These are phyloP conservation scores for Talaromyces borbonicus DNA, from an alignment of 495 filamentous ascomycete species.

Conservation along the genomic window DNA sequence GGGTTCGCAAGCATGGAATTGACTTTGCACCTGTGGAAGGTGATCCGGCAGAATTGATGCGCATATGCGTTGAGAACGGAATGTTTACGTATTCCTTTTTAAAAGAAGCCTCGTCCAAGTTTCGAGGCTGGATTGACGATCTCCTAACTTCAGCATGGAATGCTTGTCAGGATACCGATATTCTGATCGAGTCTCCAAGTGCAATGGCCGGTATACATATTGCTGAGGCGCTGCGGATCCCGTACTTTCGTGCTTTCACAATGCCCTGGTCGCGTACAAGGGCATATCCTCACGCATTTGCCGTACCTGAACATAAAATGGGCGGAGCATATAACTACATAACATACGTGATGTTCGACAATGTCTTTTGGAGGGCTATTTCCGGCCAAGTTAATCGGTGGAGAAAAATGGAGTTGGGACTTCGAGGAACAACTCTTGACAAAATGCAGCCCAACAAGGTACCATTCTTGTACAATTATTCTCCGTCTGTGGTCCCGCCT, in stretches of 20 bases:
- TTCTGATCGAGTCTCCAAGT: slow-evolving; percentile 91
- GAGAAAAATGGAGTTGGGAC: slow-evolving; percentile 67
- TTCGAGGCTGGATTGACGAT: slow-evolving; percentile 89
- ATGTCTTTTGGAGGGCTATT: slow-evolving; percentile 90
- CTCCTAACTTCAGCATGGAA: slow-evolving; percentile 75
- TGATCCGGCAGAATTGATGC: slow-evolving; percentile 90
- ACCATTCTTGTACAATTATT: slow-evolving; percentile 96
- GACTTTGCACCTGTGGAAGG: slow-evolving; percentile 82
- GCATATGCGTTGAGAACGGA: slow-evolving; percentile 90
- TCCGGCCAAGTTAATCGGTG: slow-evolving; percentile 88
- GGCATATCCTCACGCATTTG: slow-evolving; percentile 94
- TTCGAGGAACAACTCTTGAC: slow-evolving; percentile 74
- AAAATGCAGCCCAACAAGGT: slow-evolving; percentile 95
- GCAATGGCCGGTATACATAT: slow-evolving; percentile 98
- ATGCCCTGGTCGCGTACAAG: slow-evolving; percentile 98
- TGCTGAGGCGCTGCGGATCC: slow-evolving; percentile 87
- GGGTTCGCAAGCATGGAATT: slow-evolving; percentile 87
- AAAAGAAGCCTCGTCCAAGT: slow-evolving; percentile 75
- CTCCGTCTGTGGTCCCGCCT: slow-evolving; percentile 80
- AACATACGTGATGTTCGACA: slow-evolving; percentile 96
- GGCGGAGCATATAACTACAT: slow-evolving; percentile 91
- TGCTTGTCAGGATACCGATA: slow-evolving; percentile 77
- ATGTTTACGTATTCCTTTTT: slow-evolving; percentile 95
- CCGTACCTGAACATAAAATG: slow-evolving; percentile 88
- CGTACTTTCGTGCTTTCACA: slow-evolving; percentile 95